Evolutionary conservation across 208 protist genomes (phyloP), one percentile per base, ranked within the genome.

Genomic region (Crithidia brevicula): DNA sequence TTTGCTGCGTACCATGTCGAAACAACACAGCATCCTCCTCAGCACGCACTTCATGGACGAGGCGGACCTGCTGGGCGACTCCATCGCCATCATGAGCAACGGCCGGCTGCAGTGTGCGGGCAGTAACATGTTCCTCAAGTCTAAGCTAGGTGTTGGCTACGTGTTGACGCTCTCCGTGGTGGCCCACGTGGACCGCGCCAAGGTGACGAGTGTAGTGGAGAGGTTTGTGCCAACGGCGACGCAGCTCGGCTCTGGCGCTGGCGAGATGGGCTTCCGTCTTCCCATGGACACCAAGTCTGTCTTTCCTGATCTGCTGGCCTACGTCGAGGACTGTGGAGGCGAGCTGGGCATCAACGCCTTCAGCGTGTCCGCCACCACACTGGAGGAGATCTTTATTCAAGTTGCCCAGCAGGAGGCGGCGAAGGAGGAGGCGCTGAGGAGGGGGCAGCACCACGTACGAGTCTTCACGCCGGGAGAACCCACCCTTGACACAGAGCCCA

Each of bases 21-120:
- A 45, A 33, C 34, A 51, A 16, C 79, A 61, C 69, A 91, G 84
- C 28, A 88, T 96, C 18, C 66, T 96, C 11, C 68, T 96, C 36
- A 91, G 80, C 36, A 98, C 96, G 25, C 97, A 98, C 72, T 96
- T 81, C 73, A 98, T 99, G 94, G 97, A 99, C 50, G 98, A 99
- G 77, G 97, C 98, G 10, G 97, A 99, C 66, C 64, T 93, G 30
- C 83, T 99, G 11, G 85, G 88, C 31, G 85, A 98, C 73, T 81
- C 84, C 23, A 96, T 99, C 51, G 96, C 89, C 2, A 98, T 99
- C 57, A 94, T 99, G 83, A 83, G 78, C 31, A 77, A 83, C 33
- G 87, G 87, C 23, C 67, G 74, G 11, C 57, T 92, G 30, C 72
- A 83, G 53, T 91, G 85, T 65, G 54, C 73, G 7, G 85, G 85